Evolutionary conservation across 176 grass and related monocot genomes (phyloP).

Genomic region (Oryza brachyantha): DNA sequence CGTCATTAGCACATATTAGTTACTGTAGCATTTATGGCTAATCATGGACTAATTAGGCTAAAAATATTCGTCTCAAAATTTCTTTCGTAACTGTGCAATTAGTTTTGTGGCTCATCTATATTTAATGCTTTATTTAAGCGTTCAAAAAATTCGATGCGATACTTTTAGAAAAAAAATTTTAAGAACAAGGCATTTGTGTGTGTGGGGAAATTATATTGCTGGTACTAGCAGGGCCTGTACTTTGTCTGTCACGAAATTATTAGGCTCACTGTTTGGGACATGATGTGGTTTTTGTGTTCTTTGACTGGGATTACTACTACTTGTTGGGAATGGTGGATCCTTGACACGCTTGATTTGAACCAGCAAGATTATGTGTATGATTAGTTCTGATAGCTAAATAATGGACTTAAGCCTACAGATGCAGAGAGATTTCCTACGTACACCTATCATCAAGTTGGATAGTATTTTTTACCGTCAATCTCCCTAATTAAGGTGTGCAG

Average conservation of each 20-base stretch:
- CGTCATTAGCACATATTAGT: too few species aligned
- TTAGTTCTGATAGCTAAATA: background rate
- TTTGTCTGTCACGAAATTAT: conserved; percentile 44
- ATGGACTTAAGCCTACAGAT: background rate
- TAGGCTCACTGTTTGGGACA: conserved; percentile 19
- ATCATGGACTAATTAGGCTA: too few species aligned
- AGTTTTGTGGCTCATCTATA: too few species aligned
- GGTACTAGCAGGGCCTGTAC: conserved; percentile 36
- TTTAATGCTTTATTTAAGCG: too few species aligned
- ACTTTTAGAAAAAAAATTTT: too few species aligned
- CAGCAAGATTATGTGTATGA: background rate
- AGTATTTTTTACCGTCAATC: background rate
- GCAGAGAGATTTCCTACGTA: background rate
- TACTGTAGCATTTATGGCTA: too few species aligned
- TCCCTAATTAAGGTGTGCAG: background rate
- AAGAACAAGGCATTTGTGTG: too few species aligned
- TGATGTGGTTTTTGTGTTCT: conserved; percentile 35
- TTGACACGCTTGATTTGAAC: background rate
- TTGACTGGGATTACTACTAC: conserved; percentile 22
- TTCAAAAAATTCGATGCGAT: too few species aligned
- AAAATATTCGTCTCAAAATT: too few species aligned
- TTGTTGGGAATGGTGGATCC: background rate
- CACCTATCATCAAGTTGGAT: background rate
- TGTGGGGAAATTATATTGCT: background rate
- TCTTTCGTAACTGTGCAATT: too few species aligned